phyloP scores from a whole-genome alignment of 169 alveolate species.

The Condylostoma magnum region DNA sequence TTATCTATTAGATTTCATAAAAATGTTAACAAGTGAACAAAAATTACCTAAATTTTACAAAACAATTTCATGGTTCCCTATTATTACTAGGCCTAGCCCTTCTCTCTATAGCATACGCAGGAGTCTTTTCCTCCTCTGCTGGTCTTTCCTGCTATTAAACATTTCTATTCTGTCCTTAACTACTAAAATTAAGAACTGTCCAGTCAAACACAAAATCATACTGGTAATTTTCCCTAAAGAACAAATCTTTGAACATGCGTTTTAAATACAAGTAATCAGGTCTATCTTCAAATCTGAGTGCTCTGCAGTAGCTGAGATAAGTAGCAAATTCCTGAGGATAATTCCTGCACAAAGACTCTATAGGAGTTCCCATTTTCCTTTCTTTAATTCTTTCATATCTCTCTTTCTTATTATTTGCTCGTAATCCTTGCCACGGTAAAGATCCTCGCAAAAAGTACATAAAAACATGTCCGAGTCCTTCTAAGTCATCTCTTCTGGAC shows the following conservation, averaged over 20 bases:
- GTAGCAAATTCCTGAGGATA: slow-evolving; percentile 53
- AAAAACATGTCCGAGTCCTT: slow-evolving; percentile 96
- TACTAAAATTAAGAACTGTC: slow-evolving; percentile 7
- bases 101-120: too few species aligned
- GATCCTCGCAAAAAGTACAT: slow-evolving; percentile 71
- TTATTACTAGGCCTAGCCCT: too few species aligned
- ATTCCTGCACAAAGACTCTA: slow-evolving; percentile 60
- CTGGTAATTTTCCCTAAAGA: slow-evolving; percentile 24
- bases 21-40: too few species aligned
- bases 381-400: slow-evolving; percentile 63
- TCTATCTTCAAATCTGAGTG: slow-evolving; percentile 71
- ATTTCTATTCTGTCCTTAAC: too few species aligned
- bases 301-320: slow-evolving; percentile 52
- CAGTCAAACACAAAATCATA: slow-evolving; percentile 22
- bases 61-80: too few species aligned
- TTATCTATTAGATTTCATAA: too few species aligned
- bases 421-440: slow-evolving; percentile 77
- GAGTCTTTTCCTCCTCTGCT: too few species aligned
- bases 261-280: slow-evolving; percentile 69
- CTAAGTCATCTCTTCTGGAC: slow-evolving; percentile 97
- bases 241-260: slow-evolving; percentile 20
- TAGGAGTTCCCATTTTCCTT: slow-evolving; percentile 62
- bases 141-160: too few species aligned
- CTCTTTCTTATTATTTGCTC: slow-evolving; percentile 57
- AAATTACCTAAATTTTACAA: too few species aligned